phyloP scores from a whole-genome alignment of 2,329 filamentous ascomycete genomes.

The Aspergillus sp. region DNA sequence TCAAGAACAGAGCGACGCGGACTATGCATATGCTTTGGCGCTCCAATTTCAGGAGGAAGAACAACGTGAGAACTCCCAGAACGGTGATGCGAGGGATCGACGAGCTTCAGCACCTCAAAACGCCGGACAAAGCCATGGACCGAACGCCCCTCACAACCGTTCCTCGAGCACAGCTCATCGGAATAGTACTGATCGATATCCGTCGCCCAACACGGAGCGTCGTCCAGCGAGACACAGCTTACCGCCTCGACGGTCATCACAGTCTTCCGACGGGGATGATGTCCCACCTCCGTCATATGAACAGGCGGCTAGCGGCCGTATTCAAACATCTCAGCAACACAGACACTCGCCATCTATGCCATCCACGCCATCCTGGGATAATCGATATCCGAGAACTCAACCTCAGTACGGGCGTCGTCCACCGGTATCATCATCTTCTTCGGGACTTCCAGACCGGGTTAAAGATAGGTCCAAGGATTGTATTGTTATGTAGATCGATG shows the following conservation, averaged over 20 bases:
- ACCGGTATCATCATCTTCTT: constrained; percentile 6
- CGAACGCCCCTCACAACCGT: constrained; percentile 6
- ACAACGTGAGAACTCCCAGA: constrained; percentile 33
- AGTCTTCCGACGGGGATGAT: constrained; percentile 39
- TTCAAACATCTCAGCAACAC: constrained; percentile 45
- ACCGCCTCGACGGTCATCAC: constrained; percentile 19
- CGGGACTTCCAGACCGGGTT: constrained; percentile 12
- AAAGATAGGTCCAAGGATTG: constrained; percentile 35
- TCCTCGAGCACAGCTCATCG: constrained; percentile 16
- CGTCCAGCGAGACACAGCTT: background rate
- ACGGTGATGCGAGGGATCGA: constrained; percentile 3
- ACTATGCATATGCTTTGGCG: constrained; percentile 81
- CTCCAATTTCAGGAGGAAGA: constrained; percentile 93
- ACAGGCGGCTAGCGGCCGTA: constrained; percentile 50
- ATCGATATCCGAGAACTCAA: constrained; percentile 14
- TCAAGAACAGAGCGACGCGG: constrained; percentile 61
- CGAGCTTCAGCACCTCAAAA: constrained; percentile 15
- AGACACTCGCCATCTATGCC: constrained; percentile 27
- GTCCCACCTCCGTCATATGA: constrained; percentile 59
- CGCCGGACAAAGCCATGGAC: constrained; percentile 8
- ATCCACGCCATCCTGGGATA: constrained; percentile 9
- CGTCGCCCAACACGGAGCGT: background rate
- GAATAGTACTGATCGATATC: constrained; percentile 4
- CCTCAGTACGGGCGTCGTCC: constrained; percentile 9
- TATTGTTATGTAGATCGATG: constrained; percentile 29